Evolutionary conservation across 1,139 yeast genomes (phyloP), one percentile per base, ranked within the genome.

Genomic region (Yamadazyma taylorii): DNA sequence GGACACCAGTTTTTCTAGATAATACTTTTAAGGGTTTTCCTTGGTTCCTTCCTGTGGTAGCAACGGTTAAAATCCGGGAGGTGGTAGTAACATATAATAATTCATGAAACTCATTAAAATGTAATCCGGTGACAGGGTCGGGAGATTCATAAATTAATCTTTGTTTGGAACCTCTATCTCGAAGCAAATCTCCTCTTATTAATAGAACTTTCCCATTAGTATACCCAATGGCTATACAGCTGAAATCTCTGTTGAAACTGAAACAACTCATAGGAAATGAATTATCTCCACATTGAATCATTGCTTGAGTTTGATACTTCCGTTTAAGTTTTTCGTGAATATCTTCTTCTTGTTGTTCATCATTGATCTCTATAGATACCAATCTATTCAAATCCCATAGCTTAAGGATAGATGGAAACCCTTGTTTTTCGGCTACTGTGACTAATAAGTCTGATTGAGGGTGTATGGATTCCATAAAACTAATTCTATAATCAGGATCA

Each of bases 111-210:
- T 70, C 76, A 41, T 69, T 67, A 48, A 85, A 78, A 25, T 75
- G 70, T 2, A 92, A 61, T 0, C 89, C 86, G 0, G 98, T 90
- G 17, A 94, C 74, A 0, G 97, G 96, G 36, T 87, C 94, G 12
- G 57, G 53, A 13, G 81, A 74, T 45, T 84, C 86, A 52, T 80
- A 87, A 1, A 90, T 79, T 0, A 84, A 60, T 24, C 97, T 66
- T 53, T 90, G 97, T 46, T 92, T 78, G 4, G 96, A 80, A 0
- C 98, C 98, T 41, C 96, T 64, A 53, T 94, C 99, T 48, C 92
- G 78, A 2, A 86, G 52, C 32, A 94, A 62, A 57, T 92, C 98
- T 5, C 98, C 99, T 43, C 97, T 63, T 0, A 90, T 78, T 3
- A 90, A 64, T 5, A 90, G 67, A 2, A 90, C 92, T 19, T 81